phyloP scores from a whole-genome alignment of 1,284 basidiomycete genomes.

The Ustilago cynodontis region DNA sequence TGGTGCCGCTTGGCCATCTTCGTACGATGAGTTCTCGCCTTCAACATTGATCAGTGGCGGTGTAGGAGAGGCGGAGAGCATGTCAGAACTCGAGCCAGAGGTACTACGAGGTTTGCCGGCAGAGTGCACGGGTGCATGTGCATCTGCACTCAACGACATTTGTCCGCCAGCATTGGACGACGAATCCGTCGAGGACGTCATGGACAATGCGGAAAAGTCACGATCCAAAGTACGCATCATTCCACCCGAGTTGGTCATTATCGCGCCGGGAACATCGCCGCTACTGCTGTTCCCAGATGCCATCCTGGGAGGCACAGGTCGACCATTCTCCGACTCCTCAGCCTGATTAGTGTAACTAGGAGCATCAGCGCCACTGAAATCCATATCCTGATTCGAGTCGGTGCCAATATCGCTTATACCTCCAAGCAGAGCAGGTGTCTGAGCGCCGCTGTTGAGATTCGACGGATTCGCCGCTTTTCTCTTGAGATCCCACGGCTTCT shows the following conservation, averaged over 20 bases:
- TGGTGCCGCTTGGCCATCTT: conserved; percentile 21
- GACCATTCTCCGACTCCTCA: not conserved
- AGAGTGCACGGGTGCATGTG: not conserved
- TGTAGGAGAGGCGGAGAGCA: conserved; percentile 27
- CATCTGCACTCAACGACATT: not conserved
- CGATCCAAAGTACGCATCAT: conserved; percentile 34
- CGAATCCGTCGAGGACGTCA: conserved; percentile 36
- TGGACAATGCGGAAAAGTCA: conserved; percentile 40
- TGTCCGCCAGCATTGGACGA: conserved; percentile 14
- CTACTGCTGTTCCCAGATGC: not conserved
- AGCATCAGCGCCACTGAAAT: conserved; percentile 52
- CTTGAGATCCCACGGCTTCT: conserved; percentile 58
- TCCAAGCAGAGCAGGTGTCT: conserved; percentile 47
- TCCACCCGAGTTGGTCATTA: conserved; percentile 27
- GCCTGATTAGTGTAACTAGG: conserved; percentile 14
- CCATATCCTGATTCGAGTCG: conserved; percentile 42
- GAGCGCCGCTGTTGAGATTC: conserved; percentile 34
- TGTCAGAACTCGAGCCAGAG: conserved; percentile 26
- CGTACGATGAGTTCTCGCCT: conserved; percentile 9
- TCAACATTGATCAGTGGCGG: conserved; percentile 39
- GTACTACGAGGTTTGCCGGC: conserved; percentile 17
- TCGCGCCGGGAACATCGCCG: conserved; percentile 2
- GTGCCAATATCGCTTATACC: conserved; percentile 29
- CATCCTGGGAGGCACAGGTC: conserved; percentile 15
- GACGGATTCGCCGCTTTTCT: conserved; percentile 19